Evolutionary conservation across 805 yeast genomes (phyloP).

Genomic region (Clavispora vitiphila): DNA sequence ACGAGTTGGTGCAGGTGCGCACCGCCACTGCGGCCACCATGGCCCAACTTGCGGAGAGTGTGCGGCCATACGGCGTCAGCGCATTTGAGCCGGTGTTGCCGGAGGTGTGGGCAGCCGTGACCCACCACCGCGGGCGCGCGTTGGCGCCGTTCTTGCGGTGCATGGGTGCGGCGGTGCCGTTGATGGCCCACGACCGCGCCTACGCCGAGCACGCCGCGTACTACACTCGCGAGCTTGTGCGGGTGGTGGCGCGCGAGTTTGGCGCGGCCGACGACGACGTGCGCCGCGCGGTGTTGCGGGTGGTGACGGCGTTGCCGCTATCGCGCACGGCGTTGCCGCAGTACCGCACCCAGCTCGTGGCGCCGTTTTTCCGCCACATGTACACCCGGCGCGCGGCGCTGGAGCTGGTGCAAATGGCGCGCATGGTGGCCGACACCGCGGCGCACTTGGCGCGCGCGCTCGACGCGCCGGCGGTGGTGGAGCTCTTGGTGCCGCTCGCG

Average conservation of each 20-base stretch:
- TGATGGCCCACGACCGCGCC: conserved; percentile 57
- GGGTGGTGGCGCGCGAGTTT: conserved; percentile 65
- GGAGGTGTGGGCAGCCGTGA: conserved; percentile 76
- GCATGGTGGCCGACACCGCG: conserved; percentile 69
- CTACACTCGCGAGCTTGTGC: conserved; percentile 71
- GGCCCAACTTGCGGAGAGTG: conserved; percentile 71
- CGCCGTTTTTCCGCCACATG: conserved; percentile 61
- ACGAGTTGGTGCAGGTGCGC: conserved; percentile 65
- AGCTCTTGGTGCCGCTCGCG: conserved; percentile 49
- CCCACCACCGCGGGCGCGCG: conserved; percentile 69
- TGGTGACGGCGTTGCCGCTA: conserved; percentile 61
- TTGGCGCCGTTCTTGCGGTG: conserved; percentile 74
- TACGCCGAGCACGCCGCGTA: conserved; percentile 69
- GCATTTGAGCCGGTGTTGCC: conserved; percentile 72
- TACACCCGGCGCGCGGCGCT: conserved; percentile 83
- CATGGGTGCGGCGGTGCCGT: conserved; percentile 73
- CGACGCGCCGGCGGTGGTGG: conserved; percentile 60
- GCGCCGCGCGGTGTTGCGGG: conserved; percentile 66
- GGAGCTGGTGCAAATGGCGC: conserved; percentile 48
- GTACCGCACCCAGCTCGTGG: conserved; percentile 45
- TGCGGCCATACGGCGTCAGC: conserved; percentile 86
- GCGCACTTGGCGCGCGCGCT: conserved; percentile 59
- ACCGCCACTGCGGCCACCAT: conserved; percentile 68
- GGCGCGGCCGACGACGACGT: conserved; percentile 82
- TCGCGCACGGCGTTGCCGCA: conserved; percentile 51